Evolutionary conservation across 768 basidiomycete genomes (phyloP), one percentile per base, ranked within the genome.

Genomic region (Pleurotus cornucopiae): DNA sequence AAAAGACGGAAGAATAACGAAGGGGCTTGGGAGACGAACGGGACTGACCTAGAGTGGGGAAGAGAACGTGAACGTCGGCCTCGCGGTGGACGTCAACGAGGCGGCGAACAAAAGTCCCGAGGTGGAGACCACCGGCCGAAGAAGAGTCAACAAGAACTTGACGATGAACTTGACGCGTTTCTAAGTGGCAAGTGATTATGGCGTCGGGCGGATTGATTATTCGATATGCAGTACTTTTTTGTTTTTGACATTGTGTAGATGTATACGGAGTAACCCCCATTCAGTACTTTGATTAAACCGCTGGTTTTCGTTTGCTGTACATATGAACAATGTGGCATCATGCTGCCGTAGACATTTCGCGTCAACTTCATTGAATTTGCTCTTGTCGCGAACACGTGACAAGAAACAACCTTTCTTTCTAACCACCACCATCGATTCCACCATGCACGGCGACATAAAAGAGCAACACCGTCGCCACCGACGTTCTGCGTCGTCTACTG

Each of bases 151-250:
- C 81, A 88, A 69, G 89, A 93, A 62, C 73, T 94, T 38, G 91
- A 94, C 60, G 89, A 86, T 48, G 91, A 94, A 64, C 73, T 93
- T 46, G 91, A 93, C 30, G 85, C 86, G 13, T 92, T 92, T 69
- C 67, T 89, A 60, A 83, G 81, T 23, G 75, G 9, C 9, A 34
- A 34, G 30, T 34, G 11, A 34, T 34, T 34, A 34, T 34, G 30
- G 30, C 6, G 30, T 34, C 30, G 30, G 30, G 30, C 11, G 7
- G 9, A 11, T 34, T 34, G 30, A 11, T 34, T 34, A 34, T 34
- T 25, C 23, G 23, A 25, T 25, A 25, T 18, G 18, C 18, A 18
- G 18, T 18, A 18, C 26, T 26, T 25, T 34, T 34, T 34, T 11
- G 30, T 34, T 30, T 30, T 34, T 34, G 11, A 34, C 30, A 3